phyloP scores from a whole-genome alignment of 345 rosid genomes.

The Pistacia vera region DNA sequence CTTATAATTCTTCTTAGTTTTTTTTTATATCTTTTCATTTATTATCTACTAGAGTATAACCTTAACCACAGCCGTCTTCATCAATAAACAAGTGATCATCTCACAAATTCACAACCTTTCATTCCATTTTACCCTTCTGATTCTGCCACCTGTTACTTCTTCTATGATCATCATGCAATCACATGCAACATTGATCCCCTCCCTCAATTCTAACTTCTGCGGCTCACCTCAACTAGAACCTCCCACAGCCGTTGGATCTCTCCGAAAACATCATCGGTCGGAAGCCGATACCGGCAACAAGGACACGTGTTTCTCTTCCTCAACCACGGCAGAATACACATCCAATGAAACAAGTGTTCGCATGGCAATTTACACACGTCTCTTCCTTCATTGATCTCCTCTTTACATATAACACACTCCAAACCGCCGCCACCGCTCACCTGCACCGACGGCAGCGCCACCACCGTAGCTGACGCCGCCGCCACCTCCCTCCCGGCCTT shows the following conservation, averaged over 20 bases:
- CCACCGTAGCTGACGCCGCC: conserved; percentile 63
- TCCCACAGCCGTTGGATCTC: conserved; percentile 93
- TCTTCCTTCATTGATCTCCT: conserved; percentile 80
- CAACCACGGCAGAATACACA: conserved; percentile 84
- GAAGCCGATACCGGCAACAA: conserved; percentile 84
- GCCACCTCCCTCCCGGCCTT: conserved; percentile 51
- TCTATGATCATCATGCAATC: not conserved
- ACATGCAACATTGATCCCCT: not conserved
- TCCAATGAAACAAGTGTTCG: conserved; percentile 87
- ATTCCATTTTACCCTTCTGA: not conserved
- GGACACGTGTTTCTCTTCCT: conserved; percentile 87
- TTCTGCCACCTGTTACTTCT: conserved; percentile 10
- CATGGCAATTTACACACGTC: conserved; percentile 90
- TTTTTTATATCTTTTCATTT: not conserved
- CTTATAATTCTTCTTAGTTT: too few relatives aligned
- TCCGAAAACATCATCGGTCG: conserved; percentile 69
- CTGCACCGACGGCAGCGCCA: conserved; percentile 65
- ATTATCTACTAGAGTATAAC: not conserved
- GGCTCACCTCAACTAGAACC: conserved; percentile 38
- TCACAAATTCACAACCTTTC: conserved; percentile 8
- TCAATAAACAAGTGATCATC: conserved; percentile 19
- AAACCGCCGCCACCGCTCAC: conserved; percentile 38
- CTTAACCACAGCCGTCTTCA: conserved; percentile 20
- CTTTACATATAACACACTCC: conserved; percentile 83
- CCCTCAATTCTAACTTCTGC: conserved; percentile 9